Conservation (phyloP, 768 basidiomycete genomes). For the Boletales sp. region DNA sequence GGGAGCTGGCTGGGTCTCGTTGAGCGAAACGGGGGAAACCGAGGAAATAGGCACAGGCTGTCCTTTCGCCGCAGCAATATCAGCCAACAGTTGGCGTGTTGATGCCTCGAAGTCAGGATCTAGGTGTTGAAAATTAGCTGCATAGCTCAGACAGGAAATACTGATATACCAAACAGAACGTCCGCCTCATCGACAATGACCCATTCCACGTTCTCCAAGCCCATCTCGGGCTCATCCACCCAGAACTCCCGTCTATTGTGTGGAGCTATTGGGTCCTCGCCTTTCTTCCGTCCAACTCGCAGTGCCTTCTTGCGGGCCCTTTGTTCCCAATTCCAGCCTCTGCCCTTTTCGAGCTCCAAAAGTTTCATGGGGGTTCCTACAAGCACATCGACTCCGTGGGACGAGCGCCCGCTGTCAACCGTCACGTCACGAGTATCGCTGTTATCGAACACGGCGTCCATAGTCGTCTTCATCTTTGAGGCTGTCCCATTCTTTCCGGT, state of each 20-base stretch:
- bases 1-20: conserved; percentile 1
- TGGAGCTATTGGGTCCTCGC: conserved; percentile 21
- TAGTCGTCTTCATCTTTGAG: conserved; percentile 42
- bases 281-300: conserved; percentile 23
- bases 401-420: conserved; percentile 17
- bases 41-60: conserved; percentile 15
- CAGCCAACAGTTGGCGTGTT: conserved; percentile 66
- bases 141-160: background rate
- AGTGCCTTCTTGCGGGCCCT: conserved; percentile 23
- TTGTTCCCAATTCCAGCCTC: conserved; percentile 48
- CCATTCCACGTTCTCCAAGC: conserved; percentile 76
- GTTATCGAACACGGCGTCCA: conserved; percentile 17
- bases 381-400: conserved; percentile 47
- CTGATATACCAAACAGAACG: conserved; percentile 67
- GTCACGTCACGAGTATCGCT: conserved; percentile 27
- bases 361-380: conserved; percentile 65
- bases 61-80: conserved; percentile 62
- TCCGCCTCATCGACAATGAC: conserved; percentile 91
- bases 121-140: conserved; percentile 25
- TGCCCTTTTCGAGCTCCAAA: conserved; percentile 55
- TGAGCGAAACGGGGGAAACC: conserved; percentile 18
- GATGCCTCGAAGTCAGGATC: conserved; percentile 80
- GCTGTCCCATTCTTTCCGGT: conserved; percentile 36
- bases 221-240: conserved; percentile 54
- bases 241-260: conserved; percentile 30